These are phyloP conservation scores for Tetradesmus lagerheimii DNA, from an alignment of 139 green algal genomes.

Conservation along the genomic window DNA sequence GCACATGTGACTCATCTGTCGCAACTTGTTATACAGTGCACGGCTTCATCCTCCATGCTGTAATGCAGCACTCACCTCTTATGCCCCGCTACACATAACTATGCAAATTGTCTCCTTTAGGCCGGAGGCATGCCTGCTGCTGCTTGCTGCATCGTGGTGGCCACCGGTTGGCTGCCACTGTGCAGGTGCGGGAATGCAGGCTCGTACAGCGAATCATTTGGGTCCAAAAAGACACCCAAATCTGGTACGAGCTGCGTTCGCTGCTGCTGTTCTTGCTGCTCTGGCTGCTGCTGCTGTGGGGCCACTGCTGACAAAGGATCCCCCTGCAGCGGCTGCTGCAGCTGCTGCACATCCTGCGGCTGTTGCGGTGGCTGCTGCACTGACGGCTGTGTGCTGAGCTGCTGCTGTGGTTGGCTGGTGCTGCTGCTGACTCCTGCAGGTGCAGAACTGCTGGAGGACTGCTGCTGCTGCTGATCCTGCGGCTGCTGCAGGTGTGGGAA, in stretches of 20 bases:
- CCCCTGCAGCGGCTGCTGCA: not conserved
- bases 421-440: not conserved
- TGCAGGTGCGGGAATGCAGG: not conserved
- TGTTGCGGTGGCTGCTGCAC: not conserved
- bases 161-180: not conserved
- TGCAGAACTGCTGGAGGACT: not conserved
- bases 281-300: not conserved
- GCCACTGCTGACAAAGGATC: not conserved
- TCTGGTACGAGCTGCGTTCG: not conserved
- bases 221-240: not conserved
- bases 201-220: not conserved
- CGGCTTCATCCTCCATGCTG: too few relatives aligned
- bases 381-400: not conserved
- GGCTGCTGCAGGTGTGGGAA: constrained; percentile 27
- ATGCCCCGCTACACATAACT: too few relatives aligned
- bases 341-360: not conserved
- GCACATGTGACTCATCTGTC: too few relatives aligned
- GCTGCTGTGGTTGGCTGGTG: not conserved
- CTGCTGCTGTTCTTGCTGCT: not conserved
- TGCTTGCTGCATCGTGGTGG: not conserved
- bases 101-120: not conserved
- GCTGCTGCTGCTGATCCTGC: not conserved
- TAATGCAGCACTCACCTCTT: too few relatives aligned
- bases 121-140: not conserved
- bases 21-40: too few relatives aligned